These are phyloP conservation scores for Kandelia obovata DNA, from an alignment of 345 rosid genomes.

Conservation along the genomic window DNA sequence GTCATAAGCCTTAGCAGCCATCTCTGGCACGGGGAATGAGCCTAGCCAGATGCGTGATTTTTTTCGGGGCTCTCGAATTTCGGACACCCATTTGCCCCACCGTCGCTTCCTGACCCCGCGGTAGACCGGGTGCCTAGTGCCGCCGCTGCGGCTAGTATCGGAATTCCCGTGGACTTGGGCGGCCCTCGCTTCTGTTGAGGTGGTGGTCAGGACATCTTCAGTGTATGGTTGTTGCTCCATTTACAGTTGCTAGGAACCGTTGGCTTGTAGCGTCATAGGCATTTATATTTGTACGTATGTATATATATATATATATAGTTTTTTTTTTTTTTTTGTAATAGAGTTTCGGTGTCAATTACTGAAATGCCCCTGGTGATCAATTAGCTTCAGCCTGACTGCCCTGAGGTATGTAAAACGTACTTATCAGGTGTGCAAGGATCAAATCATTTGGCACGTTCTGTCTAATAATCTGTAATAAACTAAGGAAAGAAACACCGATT, in stretches of 20 bases:
- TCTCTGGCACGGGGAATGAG: constrained; percentile 73
- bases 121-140: constrained; percentile 61
- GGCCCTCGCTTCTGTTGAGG: constrained; percentile 14
- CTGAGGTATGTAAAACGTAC: too few relatives aligned
- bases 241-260: constrained; percentile 18
- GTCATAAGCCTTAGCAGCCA: constrained; percentile 87
- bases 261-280: constrained; percentile 11
- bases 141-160: constrained; percentile 15
- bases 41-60: constrained; percentile 88
- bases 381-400: too few relatives aligned
- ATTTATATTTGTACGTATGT: constrained; percentile 21
- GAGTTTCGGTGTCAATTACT: constrained; percentile 14
- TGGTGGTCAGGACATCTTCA: constrained; percentile 27
- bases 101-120: constrained; percentile 71
- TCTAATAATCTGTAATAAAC: too few relatives aligned
- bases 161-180: constrained; percentile 2
- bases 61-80: constrained; percentile 81
- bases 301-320: background rate
- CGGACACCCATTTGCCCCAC: constrained; percentile 96
- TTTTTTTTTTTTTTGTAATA: too few relatives aligned
- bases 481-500: too few relatives aligned
- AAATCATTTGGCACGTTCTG: too few relatives aligned
- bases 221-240: constrained; percentile 47
- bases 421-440: too few relatives aligned
- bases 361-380: constrained; percentile 13